Percentiles rank a stretch among this genome's conserved stretches.
Conservation (phyloP, 192 early-diverging fungal species). For the Podochytrium sp. region DNA sequence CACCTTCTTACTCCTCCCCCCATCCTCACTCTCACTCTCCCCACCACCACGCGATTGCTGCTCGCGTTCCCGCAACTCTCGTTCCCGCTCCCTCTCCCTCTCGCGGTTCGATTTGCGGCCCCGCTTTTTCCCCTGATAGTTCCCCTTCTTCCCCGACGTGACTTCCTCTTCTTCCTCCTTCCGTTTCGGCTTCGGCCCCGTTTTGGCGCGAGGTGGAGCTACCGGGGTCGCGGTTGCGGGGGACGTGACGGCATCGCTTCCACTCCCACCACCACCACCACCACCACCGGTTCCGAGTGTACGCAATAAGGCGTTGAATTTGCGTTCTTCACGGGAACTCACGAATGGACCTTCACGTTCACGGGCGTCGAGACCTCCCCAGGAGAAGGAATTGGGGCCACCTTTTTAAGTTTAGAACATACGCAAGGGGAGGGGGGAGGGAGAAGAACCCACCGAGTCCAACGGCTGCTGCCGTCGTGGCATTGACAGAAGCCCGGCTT, state of each 20-base stretch:
- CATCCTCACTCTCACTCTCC: not conserved
- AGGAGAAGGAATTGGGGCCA: slow-evolving; percentile 33
- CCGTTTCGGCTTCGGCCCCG: slow-evolving; percentile 21
- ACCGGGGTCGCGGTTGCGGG: not conserved
- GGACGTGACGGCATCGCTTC: not conserved
- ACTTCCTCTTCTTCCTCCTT: slow-evolving; percentile 6
- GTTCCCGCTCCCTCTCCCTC: not conserved
- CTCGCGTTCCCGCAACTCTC: not conserved
- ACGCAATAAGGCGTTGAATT: slow-evolving; percentile 41
- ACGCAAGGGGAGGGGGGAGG: no score
- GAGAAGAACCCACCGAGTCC: no score
- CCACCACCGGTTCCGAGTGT: slow-evolving; percentile 15
- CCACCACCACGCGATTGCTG: not conserved
- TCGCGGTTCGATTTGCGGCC: not conserved
- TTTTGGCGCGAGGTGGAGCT: slow-evolving; percentile 7
- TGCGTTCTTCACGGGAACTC: slow-evolving; percentile 45
- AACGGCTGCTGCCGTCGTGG: slow-evolving; percentile 26
- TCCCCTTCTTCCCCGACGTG: not conserved
- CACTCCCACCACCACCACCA: slow-evolving; percentile 3
- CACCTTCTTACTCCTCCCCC: not conserved
- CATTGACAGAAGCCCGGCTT: slow-evolving; percentile 11
- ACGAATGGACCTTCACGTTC: slow-evolving; percentile 40
- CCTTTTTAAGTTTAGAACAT: no score
- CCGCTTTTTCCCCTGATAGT: not conserved
- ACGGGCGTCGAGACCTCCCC: slow-evolving; percentile 45